Percentiles rank a stretch among this genome's conserved stretches.
These are phyloP conservation scores for Xylaria hypoxylon DNA, from an alignment of 2,329 filamentous ascomycete species.

Conservation along the genomic window DNA sequence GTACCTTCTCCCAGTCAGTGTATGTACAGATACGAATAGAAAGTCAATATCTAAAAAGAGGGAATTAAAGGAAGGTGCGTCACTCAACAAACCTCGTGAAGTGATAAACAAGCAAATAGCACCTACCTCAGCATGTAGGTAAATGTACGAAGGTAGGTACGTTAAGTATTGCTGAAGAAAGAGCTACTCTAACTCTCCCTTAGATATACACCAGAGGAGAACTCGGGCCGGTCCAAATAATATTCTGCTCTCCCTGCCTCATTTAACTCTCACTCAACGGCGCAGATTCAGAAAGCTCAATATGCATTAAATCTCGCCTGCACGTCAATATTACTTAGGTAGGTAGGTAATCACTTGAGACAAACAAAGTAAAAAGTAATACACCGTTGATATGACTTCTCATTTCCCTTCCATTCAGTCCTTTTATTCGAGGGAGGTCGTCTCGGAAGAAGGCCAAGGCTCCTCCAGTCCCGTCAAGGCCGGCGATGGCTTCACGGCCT, in stretches of 20 bases:
- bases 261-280: no score
- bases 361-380: background rate
- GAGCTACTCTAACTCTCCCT: no score
- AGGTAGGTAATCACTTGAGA: background rate
- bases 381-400: constrained; percentile 38
- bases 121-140: background rate
- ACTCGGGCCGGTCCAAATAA: background rate
- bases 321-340: background rate
- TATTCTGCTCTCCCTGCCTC: background rate
- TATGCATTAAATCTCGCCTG: background rate
- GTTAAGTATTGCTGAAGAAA: no score
- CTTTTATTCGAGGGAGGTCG: constrained; percentile 51
- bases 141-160: no score
- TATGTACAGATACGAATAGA: no score
- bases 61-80: background rate
- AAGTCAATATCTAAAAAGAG: no score
- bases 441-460: constrained; percentile 25
- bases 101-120: background rate
- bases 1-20: no score
- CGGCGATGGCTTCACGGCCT: constrained; percentile 65
- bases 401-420: constrained; percentile 51
- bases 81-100: background rate
- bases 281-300: background rate
- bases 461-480: constrained; percentile 33
- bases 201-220: background rate